These are phyloP conservation scores for Rosa chinensis DNA, from an alignment of 306 rosid genomes.

Conservation along the genomic window DNA sequence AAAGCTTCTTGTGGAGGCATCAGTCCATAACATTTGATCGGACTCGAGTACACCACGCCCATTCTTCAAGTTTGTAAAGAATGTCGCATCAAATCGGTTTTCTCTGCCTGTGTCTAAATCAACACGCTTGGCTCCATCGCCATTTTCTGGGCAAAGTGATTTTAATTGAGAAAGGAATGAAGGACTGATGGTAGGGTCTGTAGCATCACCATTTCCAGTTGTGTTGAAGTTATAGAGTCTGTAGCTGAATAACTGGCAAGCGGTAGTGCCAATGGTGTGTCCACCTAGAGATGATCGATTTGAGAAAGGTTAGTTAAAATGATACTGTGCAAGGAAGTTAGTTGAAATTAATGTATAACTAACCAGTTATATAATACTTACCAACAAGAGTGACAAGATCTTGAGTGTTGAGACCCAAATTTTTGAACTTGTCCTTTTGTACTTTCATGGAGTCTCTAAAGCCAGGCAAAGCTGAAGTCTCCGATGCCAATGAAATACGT, in stretches of 20 bases:
- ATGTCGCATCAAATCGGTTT: conserved; percentile 39
- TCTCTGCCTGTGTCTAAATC: conserved; percentile 47
- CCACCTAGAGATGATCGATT: conserved; percentile 35
- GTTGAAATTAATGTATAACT: neutral
- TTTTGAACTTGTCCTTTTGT: conserved; percentile 9
- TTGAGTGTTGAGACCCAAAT: conserved; percentile 11
- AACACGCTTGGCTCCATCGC: conserved; percentile 37
- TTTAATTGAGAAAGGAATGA: conserved; percentile 41
- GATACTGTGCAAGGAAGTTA: neutral
- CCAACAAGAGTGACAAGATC: conserved; percentile 23
- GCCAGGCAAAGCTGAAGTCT: conserved; percentile 7
- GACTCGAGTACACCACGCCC: conserved; percentile 58
- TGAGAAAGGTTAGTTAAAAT: neutral
- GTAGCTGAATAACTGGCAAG: conserved; percentile 44
- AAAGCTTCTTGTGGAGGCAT: conserved; percentile 43
- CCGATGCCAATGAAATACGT: conserved; percentile 12
- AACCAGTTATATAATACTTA: neutral
- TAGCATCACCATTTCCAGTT: conserved; percentile 19
- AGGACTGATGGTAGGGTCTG: conserved; percentile 51
- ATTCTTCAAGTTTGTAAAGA: conserved; percentile 37
- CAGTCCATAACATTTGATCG: conserved; percentile 59
- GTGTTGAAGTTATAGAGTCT: conserved; percentile 53
- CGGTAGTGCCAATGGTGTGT: conserved; percentile 62
- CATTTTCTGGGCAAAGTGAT: conserved; percentile 53
- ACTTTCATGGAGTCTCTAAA: neutral